These are phyloP conservation scores for Colletotrichum noveboracense DNA, from an alignment of 2,329 filamentous ascomycete species.

Conservation along the genomic window DNA sequence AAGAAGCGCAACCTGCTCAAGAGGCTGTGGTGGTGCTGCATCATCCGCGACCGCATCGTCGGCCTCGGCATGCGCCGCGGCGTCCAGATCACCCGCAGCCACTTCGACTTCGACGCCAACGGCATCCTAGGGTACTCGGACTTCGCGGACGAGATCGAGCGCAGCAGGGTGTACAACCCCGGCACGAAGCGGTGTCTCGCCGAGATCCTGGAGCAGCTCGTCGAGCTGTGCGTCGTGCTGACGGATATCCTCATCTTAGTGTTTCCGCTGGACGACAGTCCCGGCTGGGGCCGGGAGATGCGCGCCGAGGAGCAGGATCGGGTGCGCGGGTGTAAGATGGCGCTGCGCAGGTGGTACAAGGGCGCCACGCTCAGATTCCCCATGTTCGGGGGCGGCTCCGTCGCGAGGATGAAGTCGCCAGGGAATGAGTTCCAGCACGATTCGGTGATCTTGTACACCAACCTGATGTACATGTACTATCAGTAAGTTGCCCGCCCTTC, in stretches of 20 bases:
- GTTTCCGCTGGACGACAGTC: conserved; percentile 47
- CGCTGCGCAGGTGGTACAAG: conserved; percentile 45
- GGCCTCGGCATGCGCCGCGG: conserved; percentile 54
- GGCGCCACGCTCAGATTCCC: conserved; percentile 42
- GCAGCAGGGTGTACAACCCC: conserved; percentile 49
- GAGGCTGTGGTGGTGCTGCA: conserved; percentile 60
- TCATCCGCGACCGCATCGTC: conserved; percentile 56
- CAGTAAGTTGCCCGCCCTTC: conserved; percentile 38
- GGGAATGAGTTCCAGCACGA: conserved; percentile 40
- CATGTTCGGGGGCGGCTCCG: conserved; percentile 37
- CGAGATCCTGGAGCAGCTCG: conserved; percentile 49
- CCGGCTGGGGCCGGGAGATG: conserved; percentile 41
- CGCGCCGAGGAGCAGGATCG: conserved; percentile 34
- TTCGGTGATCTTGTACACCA: conserved; percentile 49
- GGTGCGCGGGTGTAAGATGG: conserved; percentile 39
- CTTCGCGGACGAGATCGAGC: conserved; percentile 48
- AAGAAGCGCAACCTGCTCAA: conserved; percentile 49
- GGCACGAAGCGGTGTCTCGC: conserved; percentile 49
- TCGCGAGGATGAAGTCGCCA: conserved; percentile 28
- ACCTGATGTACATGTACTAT: conserved; percentile 57
- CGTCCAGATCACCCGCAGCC: conserved; percentile 52
- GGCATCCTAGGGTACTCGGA: conserved; percentile 45
- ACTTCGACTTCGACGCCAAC: conserved; percentile 48
- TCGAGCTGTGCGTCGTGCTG: conserved; percentile 49
- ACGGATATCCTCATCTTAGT: conserved; percentile 52